Evolutionary conservation across 2,329 filamentous ascomycete genomes (phyloP).

Genomic region (Penicillium rolfsii): DNA sequence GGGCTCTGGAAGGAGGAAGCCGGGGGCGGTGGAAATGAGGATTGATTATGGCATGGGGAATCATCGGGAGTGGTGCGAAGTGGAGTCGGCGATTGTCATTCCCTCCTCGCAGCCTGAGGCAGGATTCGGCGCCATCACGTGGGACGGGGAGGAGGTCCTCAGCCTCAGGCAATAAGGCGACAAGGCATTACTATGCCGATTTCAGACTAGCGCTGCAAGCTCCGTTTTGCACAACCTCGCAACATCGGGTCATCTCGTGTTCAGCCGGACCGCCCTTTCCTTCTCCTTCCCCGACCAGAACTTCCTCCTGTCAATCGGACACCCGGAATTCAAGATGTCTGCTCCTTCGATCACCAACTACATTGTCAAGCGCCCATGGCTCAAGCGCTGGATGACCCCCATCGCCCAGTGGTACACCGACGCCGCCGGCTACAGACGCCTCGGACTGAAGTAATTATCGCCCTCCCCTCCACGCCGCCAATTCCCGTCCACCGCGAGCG

Average conservation of each 20-base stretch:
- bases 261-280: slow-evolving; percentile 38
- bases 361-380: slow-evolving; percentile 83
- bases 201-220: slow-evolving; percentile 37
- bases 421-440: slow-evolving; percentile 87
- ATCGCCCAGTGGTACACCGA: slow-evolving; percentile 86
- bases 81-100: slow-evolving; percentile 28
- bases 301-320: slow-evolving; percentile 40
- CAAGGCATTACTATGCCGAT: slow-evolving; percentile 23
- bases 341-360: slow-evolving; percentile 73
- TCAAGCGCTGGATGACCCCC: slow-evolving; percentile 76
- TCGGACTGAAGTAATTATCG: slow-evolving; percentile 77
- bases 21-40: slow-evolving; percentile 7
- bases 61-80: slow-evolving; percentile 31
- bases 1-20: slow-evolving; percentile 14
- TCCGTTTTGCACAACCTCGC: slow-evolving; percentile 47
- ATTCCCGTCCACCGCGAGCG: slow-evolving; percentile 19
- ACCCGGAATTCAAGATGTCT: slow-evolving; percentile 61
- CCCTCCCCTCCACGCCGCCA: slow-evolving; percentile 20
- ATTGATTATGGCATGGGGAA: slow-evolving; percentile 24
- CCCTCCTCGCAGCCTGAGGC: slow-evolving; percentile 32
- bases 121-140: slow-evolving; percentile 26
- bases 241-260: slow-evolving; percentile 43
- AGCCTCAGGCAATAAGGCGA: slow-evolving; percentile 31
- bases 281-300: slow-evolving; percentile 31
- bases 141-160: slow-evolving; percentile 9